Percentiles rank a stretch among this genome's conserved stretches.
These are phyloP conservation scores for Aristolochia contorta DNA, from an alignment of 164 flowering plant species.

Conservation along the genomic window DNA sequence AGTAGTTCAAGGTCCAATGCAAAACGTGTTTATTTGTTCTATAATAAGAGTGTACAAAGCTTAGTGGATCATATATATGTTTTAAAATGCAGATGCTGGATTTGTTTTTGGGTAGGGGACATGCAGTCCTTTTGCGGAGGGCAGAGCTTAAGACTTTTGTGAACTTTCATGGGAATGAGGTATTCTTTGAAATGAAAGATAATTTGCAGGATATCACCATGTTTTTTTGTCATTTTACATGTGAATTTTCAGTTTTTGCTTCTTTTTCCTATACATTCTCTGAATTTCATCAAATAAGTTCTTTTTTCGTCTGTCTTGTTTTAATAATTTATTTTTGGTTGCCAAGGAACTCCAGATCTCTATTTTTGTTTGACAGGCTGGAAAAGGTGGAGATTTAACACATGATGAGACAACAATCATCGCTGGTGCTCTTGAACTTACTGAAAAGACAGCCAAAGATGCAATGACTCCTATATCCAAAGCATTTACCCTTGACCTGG, in stretches of 20 bases:
- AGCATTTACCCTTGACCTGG: conserved; percentile 91
- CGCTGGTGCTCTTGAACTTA: conserved; percentile 86
- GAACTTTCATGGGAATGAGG: conserved; percentile 94
- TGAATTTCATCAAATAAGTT: too few relatives aligned
- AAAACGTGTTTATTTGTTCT: neutral
- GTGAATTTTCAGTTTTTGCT: too few relatives aligned
- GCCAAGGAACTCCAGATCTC: neutral
- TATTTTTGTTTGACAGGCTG: conserved; percentile 45
- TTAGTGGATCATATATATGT: neutral
- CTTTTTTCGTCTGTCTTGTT: too few relatives aligned
- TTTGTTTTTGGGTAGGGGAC: conserved; percentile 92
- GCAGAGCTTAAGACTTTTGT: conserved; percentile 96
- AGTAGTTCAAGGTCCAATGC: neutral
- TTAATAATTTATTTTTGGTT: too few relatives aligned
- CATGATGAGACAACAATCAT: conserved; percentile 97
- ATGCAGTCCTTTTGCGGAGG: conserved; percentile 70
- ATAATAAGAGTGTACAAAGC: neutral
- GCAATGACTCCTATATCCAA: conserved; percentile 91
- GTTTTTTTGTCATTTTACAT: too few relatives aligned
- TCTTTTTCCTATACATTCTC: too few relatives aligned
- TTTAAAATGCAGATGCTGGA: conserved; percentile 51
- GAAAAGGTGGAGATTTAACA: conserved; percentile 94
- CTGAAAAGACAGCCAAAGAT: conserved; percentile 88
- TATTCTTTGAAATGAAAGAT: conserved; percentile 5
- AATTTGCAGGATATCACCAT: neutral